Evolutionary conservation across 305 asterid genomes (phyloP).

Genomic region (Caryopteris hybrid): DNA sequence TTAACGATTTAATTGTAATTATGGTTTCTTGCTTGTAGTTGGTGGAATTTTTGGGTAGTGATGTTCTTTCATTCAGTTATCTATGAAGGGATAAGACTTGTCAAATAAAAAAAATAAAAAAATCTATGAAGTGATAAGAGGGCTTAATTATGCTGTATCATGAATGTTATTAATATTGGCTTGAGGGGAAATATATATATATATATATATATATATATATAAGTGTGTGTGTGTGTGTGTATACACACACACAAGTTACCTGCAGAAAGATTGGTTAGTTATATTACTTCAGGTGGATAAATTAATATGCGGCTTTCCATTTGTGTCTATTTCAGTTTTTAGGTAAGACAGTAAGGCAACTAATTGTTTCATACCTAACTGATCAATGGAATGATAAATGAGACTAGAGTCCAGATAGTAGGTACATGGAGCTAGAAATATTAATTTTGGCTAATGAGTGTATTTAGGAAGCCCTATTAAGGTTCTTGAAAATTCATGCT

Average conservation of each 20-base stretch:
- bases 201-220: background rate
- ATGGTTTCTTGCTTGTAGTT: background rate
- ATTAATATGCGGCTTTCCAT: too few species aligned
- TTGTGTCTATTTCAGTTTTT: background rate
- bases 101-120: too few species aligned
- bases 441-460: too few species aligned
- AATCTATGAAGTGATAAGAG: background rate
- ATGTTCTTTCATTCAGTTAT: background rate
- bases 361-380: background rate
- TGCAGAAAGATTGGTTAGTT: too few species aligned
- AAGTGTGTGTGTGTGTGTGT: too few species aligned
- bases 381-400: background rate
- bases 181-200: background rate
- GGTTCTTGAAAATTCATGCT: background rate
- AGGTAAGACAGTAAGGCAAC: background rate
- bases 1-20: background rate
- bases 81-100: background rate
- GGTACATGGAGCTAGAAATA: background rate
- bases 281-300: too few species aligned
- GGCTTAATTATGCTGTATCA: background rate
- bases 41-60: background rate
- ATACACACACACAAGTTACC: too few species aligned
- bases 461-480: background rate
- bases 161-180: background rate
- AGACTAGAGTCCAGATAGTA: background rate